phyloP scores from a whole-genome alignment of 306 rosid species.

The Clitoria ternatea region DNA sequence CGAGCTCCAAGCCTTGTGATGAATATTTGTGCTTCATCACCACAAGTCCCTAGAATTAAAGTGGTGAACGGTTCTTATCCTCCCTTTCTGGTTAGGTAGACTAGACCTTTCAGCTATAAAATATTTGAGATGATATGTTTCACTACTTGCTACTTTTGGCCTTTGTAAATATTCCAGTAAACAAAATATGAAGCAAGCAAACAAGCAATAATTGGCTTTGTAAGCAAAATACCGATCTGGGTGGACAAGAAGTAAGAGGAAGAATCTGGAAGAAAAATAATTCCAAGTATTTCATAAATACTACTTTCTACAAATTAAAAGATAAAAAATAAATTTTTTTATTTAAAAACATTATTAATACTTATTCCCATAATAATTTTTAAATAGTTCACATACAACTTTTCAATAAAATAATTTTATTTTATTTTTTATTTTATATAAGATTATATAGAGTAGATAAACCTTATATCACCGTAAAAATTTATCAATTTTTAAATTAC shows the following conservation, averaged over 20 bases:
- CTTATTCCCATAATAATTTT: no score
- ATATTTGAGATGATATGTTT: not conserved
- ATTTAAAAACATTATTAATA: no score
- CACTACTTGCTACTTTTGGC: not conserved
- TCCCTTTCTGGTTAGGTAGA: slow-evolving; percentile 19
- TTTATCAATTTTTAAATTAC: not conserved
- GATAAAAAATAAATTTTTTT: no score
- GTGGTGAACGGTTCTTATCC: not conserved
- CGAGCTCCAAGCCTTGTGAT: not conserved
- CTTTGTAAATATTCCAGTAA: not conserved
- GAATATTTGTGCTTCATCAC: not conserved
- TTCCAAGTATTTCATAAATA: no score
- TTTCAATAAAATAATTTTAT: no score
- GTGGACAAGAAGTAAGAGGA: slow-evolving; percentile 21
- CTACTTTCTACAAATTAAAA: no score
- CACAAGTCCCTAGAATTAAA: not conserved
- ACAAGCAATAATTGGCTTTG: slow-evolving; percentile 23
- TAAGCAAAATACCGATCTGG: slow-evolving; percentile 13
- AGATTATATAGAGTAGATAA: no score
- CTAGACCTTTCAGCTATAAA: slow-evolving; percentile 1
- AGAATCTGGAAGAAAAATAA: no score
- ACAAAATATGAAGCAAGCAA: slow-evolving; percentile 20
- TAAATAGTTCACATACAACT: no score
- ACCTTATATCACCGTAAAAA: no score
- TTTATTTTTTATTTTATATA: no score